Evolutionary conservation across 2,329 filamentous ascomycete genomes (phyloP).

Genomic region (Penicillium sp.): DNA sequence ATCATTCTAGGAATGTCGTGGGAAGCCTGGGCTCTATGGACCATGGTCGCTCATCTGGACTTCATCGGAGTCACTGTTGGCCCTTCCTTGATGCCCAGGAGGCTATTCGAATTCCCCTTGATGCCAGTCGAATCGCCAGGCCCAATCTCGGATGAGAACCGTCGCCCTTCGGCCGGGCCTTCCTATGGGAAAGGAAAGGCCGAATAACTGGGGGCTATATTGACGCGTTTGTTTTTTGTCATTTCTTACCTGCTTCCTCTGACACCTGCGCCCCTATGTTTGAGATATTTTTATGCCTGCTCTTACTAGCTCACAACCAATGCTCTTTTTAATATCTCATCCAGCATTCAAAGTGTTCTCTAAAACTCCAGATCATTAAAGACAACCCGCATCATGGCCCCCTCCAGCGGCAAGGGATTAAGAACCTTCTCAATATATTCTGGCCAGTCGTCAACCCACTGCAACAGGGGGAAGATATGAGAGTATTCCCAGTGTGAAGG

Average conservation of each 20-base stretch:
- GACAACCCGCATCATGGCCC: constrained; percentile 22
- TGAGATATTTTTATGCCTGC: neutral
- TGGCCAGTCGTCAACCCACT: constrained; percentile 28
- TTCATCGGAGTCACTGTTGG: neutral
- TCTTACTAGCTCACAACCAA: neutral
- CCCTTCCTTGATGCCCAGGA: neutral
- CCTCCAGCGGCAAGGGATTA: constrained; percentile 24
- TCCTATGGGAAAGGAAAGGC: neutral
- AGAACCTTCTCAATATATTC: constrained; percentile 24
- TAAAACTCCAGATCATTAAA: constrained; percentile 24
- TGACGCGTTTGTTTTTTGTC: neutral
- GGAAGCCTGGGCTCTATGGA: neutral
- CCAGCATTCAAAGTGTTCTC: too few species aligned
- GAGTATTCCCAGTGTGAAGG: constrained; percentile 29
- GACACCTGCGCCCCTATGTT: neutral
- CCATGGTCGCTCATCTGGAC: neutral
- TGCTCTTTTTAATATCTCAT: too few species aligned
- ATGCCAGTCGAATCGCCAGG: neutral
- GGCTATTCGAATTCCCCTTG: neutral
- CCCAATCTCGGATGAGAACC: neutral
- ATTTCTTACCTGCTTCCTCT: neutral
- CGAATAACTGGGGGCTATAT: neutral
- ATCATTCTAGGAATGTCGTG: neutral
- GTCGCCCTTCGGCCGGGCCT: neutral
- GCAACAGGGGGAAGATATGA: constrained; percentile 21